phyloP scores from a whole-genome alignment of 2,329 filamentous ascomycete genomes.

The Phoma herbarum region DNA sequence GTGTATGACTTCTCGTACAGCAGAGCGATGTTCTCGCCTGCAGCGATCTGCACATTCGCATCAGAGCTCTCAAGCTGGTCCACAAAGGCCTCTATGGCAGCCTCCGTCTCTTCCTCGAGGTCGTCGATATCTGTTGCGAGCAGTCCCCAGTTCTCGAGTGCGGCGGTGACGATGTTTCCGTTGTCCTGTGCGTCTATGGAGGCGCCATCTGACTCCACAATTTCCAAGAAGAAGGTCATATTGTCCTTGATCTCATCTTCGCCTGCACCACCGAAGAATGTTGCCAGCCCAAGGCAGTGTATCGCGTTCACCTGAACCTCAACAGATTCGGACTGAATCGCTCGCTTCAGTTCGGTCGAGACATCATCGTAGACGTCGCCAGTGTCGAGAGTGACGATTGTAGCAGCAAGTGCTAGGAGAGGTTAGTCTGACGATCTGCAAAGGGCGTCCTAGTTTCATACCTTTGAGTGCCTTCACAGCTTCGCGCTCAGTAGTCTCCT shows the following conservation, averaged over 20 bases:
- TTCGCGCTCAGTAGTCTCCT: conserved; percentile 73
- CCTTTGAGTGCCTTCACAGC: conserved; percentile 73
- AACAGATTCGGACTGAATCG: conserved; percentile 71
- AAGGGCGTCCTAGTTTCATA: conserved; percentile 34
- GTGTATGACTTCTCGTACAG: conserved; percentile 79
- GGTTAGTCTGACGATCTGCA: conserved; percentile 24
- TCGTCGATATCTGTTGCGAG: conserved; percentile 81
- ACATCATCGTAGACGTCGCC: conserved; percentile 72
- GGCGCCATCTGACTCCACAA: conserved; percentile 80
- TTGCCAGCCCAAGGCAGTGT: conserved; percentile 75
- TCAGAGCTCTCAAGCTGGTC: conserved; percentile 84
- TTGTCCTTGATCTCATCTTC: conserved; percentile 73
- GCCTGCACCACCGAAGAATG: conserved; percentile 78
- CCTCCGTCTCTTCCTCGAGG: conserved; percentile 73
- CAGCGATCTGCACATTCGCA: conserved; percentile 76
- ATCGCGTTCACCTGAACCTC: conserved; percentile 74
- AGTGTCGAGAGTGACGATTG: conserved; percentile 72
- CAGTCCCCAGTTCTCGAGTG: conserved; percentile 81
- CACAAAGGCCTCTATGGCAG: conserved; percentile 80
- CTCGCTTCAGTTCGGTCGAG: conserved; percentile 65
- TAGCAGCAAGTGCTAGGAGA: conserved; percentile 68
- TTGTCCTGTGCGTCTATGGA: conserved; percentile 76
- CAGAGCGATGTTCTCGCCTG: conserved; percentile 81
- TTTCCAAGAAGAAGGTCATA: conserved; percentile 78
- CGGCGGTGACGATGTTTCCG: conserved; percentile 74